Evolutionary conservation across 495 filamentous ascomycete species (phyloP).

Genomic region (Penicillium egyptiacum): DNA sequence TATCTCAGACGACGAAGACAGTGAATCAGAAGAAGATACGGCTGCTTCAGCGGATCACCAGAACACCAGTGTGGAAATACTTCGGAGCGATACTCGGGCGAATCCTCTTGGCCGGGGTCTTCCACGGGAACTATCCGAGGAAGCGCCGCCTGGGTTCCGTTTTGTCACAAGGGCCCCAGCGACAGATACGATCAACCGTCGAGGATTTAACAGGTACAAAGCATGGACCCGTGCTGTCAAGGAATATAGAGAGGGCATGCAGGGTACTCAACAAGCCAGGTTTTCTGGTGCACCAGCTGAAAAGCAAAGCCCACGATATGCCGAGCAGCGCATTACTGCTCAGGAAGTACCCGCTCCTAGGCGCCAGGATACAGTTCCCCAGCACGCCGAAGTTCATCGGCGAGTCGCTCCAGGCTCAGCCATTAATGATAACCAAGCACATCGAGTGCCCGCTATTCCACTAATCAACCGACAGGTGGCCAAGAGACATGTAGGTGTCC

Average conservation of each 20-base stretch:
- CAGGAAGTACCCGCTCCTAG: slow-evolving; percentile 22
- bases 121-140: slow-evolving; percentile 35
- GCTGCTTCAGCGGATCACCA: slow-evolving; percentile 20
- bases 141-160: slow-evolving; percentile 40
- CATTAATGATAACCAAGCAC: slow-evolving; percentile 18
- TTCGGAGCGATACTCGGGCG: slow-evolving; percentile 37
- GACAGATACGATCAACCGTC: slow-evolving; percentile 39
- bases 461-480: slow-evolving; percentile 10
- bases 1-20: slow-evolving; percentile 77
- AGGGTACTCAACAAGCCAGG: slow-evolving; percentile 16
- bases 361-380: slow-evolving; percentile 15
- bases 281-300: slow-evolving; percentile 12
- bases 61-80: slow-evolving; percentile 40
- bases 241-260: slow-evolving; percentile 37
- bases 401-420: slow-evolving; percentile 19
- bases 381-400: slow-evolving; percentile 15
- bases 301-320: slow-evolving; percentile 24
- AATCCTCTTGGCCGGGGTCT: slow-evolving; percentile 18
- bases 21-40: slow-evolving; percentile 52
- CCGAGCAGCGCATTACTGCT: slow-evolving; percentile 19
- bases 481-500: slow-evolving; percentile 18
- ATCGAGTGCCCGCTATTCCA: slow-evolving; percentile 13
- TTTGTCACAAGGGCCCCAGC: slow-evolving; percentile 31
- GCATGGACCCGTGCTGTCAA: slow-evolving; percentile 49
- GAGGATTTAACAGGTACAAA: slow-evolving; percentile 51